phyloP scores from a whole-genome alignment of 257 asterid species.

The Lycium ferocissimum region DNA sequence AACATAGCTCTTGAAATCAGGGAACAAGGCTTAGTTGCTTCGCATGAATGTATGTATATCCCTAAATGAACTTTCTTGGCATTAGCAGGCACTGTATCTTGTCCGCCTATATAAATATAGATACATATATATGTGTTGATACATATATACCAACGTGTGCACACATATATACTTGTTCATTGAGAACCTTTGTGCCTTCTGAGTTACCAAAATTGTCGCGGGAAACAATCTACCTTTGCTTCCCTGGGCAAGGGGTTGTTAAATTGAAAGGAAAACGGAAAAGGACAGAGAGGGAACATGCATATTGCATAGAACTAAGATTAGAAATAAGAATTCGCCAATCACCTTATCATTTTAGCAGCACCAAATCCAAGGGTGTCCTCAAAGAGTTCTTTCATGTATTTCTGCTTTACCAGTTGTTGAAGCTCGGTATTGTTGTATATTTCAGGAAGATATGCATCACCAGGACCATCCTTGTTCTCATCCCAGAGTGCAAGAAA shows the following conservation, averaged over 20 bases:
- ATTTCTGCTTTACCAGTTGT: slow-evolving; percentile 59
- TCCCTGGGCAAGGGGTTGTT: neutral
- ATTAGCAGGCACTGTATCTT: neutral
- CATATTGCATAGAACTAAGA: neutral
- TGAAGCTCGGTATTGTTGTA: slow-evolving; percentile 73
- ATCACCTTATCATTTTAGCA: slow-evolving; percentile 95
- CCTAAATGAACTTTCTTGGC: neutral
- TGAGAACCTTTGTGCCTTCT: neutral
- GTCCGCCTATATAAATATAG: neutral
- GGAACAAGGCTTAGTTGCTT: slow-evolving; percentile 6
- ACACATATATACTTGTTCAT: neutral
- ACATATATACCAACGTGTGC: neutral
- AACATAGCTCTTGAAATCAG: neutral
- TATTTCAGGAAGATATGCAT: slow-evolving; percentile 88
- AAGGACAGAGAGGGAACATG: neutral
- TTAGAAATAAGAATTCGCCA: neutral
- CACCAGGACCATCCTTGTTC: slow-evolving; percentile 90
- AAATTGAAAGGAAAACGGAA: neutral
- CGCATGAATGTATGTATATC: neutral
- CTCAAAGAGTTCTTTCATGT: slow-evolving; percentile 78
- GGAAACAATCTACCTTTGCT: neutral
- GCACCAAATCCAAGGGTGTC: slow-evolving; percentile 95
- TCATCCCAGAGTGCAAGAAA: slow-evolving; percentile 89
- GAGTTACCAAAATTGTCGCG: neutral
- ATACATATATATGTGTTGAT: neutral